Evolutionary conservation across 1,139 yeast species (phyloP).

Genomic region (Geotrichum histeridarum): DNA sequence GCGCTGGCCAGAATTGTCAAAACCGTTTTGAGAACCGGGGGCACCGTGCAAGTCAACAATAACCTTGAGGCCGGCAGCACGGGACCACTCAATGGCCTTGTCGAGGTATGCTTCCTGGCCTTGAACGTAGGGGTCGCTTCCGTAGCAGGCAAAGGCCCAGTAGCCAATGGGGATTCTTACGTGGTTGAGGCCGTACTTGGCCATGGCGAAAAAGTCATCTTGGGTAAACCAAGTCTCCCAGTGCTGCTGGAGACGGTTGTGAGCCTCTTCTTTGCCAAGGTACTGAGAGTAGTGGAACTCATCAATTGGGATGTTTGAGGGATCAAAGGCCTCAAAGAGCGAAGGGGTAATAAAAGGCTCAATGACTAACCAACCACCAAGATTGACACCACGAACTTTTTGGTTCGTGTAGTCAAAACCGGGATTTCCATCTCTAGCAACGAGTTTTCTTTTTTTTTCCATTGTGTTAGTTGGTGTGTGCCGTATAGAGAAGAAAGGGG

Average conservation of each 20-base stretch:
- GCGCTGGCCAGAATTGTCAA: conserved; percentile 88
- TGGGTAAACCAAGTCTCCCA: conserved; percentile 81
- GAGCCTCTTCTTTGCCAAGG: conserved; percentile 61
- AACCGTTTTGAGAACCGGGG: conserved; percentile 96
- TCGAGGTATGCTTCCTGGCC: conserved; percentile 76
- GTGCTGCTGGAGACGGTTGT: conserved; percentile 52
- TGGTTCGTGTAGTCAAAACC: conserved; percentile 47
- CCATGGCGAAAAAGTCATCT: conserved; percentile 60
- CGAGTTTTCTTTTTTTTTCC: neutral
- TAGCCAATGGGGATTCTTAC: conserved; percentile 93
- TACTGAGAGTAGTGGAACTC: conserved; percentile 66
- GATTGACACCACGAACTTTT: conserved; percentile 69
- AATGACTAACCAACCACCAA: conserved; percentile 90
- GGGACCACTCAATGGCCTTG: conserved; percentile 72
- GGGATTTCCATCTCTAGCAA: conserved; percentile 8
- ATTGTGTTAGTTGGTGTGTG: no score
- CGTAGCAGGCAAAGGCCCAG: conserved; percentile 76
- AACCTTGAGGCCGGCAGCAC: conserved; percentile 56
- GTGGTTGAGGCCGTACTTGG: conserved; percentile 65
- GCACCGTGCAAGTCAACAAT: conserved; percentile 96
- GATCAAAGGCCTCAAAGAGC: conserved; percentile 52
- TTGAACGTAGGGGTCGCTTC: conserved; percentile 77
- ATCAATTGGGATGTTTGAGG: conserved; percentile 63
- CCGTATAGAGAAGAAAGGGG: no score
- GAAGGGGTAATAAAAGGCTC: conserved; percentile 84